Evolutionary conservation across 1,284 basidiomycete species (phyloP).

Genomic region (Salmacisia buchloeana): DNA sequence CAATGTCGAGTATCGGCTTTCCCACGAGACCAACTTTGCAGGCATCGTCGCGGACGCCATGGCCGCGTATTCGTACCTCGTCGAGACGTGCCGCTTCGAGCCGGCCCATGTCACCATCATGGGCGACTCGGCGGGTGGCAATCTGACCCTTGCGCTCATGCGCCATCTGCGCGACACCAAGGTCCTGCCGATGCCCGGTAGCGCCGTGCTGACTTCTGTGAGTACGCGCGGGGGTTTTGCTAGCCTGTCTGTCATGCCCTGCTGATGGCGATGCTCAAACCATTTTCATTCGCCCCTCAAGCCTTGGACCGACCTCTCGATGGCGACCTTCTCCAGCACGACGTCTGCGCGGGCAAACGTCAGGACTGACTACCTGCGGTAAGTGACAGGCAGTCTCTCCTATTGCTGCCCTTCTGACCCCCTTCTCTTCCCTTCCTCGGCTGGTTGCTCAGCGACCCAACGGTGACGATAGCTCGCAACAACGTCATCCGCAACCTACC

Average conservation of each 20-base stretch:
- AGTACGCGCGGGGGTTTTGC: too few relatives aligned
- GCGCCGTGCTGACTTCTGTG: neutral
- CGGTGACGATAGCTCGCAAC: neutral
- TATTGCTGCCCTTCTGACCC: neutral
- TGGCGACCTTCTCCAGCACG: neutral
- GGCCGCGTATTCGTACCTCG: conserved; percentile 41
- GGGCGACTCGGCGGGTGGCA: conserved; percentile 69
- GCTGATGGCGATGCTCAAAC: too few relatives aligned
- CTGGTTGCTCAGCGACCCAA: neutral
- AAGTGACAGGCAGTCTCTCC: neutral
- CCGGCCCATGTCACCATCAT: conserved; percentile 60
- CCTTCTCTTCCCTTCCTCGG: neutral
- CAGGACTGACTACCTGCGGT: neutral
- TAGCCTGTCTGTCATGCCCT: neutral
- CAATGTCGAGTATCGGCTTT: neutral
- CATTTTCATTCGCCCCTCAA: too few relatives aligned
- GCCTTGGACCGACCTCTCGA: neutral
- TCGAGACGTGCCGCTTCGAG: conserved; percentile 28
- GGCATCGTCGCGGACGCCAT: conserved; percentile 27
- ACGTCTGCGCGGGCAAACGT: neutral
- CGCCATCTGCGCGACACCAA: conserved; percentile 48
- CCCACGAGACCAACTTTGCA: neutral
- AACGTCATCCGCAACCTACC: neutral
- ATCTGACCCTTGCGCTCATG: conserved; percentile 59
- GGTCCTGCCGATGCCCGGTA: conserved; percentile 7